Evolutionary conservation across 768 basidiomycete genomes (phyloP).

Genomic region (Leccinellum albellum): DNA sequence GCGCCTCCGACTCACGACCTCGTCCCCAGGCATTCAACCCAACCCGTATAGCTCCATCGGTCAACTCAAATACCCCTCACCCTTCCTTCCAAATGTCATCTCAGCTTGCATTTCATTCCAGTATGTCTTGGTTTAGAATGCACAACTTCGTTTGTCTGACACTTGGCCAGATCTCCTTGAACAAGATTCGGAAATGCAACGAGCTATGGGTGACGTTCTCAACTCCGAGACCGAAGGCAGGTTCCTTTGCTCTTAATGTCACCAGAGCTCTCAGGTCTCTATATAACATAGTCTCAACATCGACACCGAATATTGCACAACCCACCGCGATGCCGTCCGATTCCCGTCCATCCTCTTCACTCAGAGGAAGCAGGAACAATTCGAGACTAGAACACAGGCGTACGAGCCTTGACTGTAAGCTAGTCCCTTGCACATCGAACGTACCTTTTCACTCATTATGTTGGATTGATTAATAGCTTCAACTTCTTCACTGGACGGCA

Average conservation of each 20-base stretch:
- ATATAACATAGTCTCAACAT: conserved; percentile 13
- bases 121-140: conserved; percentile 34
- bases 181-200: conserved; percentile 70
- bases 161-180: conserved; percentile 55
- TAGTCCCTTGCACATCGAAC: not conserved
- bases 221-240: conserved; percentile 45
- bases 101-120: conserved; percentile 48
- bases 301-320: conserved; percentile 4
- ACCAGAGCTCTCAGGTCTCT: not conserved
- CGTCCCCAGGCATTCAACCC: conserved; percentile 30
- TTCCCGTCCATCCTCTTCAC: conserved; percentile 15
- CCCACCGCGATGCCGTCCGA: conserved; percentile 2
- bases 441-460: not conserved
- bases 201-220: conserved; percentile 52
- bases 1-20: conserved; percentile 11
- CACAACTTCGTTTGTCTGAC: not conserved
- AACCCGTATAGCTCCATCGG: conserved; percentile 42
- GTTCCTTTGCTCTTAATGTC: not conserved
- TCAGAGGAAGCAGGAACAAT: not conserved
- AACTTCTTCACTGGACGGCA: conserved; percentile 13
- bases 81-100: conserved; percentile 52
- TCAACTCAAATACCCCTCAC: conserved; percentile 54
- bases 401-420: conserved; percentile 17
- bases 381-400: conserved; percentile 6
- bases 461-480: conserved; percentile 24